Conservation (phyloP, 2,329 filamentous ascomycete genomes). For the Venturiaceae sp. region DNA sequence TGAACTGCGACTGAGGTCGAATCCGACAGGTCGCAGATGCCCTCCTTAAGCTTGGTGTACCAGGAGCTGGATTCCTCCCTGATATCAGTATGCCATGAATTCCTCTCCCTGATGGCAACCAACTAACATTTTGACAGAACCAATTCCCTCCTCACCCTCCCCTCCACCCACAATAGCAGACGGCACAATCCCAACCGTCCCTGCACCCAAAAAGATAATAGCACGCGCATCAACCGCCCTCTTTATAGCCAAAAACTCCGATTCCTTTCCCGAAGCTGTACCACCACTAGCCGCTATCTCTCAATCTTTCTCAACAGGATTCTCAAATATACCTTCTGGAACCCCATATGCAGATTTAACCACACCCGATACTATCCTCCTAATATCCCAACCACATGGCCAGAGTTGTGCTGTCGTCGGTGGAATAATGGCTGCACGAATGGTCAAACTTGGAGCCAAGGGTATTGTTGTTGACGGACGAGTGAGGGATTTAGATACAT, state of each 20-base stretch:
- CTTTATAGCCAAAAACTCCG: slow-evolving; percentile 49
- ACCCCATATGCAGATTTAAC: slow-evolving; percentile 62
- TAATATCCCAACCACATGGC: slow-evolving; percentile 55
- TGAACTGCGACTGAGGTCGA: background rate
- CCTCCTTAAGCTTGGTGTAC: slow-evolving; percentile 57
- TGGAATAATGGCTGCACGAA: slow-evolving; percentile 65
- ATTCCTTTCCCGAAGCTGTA: slow-evolving; percentile 16
- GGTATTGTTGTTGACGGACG: slow-evolving; percentile 60
- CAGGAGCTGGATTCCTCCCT: slow-evolving; percentile 56
- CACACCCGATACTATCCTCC: slow-evolving; percentile 48
- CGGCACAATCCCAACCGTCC: slow-evolving; percentile 14
- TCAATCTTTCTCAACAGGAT: slow-evolving; percentile 9
- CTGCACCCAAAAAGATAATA: slow-evolving; percentile 23
- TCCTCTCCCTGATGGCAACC: slow-evolving; percentile 4
- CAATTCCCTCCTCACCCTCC: slow-evolving; percentile 10
- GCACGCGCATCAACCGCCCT: slow-evolving; percentile 52
- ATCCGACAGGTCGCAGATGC: slow-evolving; percentile 55
- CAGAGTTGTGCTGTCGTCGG: slow-evolving; percentile 64
- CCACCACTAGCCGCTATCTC: slow-evolving; percentile 5
- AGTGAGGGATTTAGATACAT: slow-evolving; percentile 54
- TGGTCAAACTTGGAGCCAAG: slow-evolving; percentile 51
- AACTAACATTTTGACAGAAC: slow-evolving; percentile 15
- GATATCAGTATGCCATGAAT: slow-evolving; percentile 42
- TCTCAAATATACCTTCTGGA: slow-evolving; percentile 45
- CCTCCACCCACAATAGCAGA: background rate